Conservation (phyloP, 139 green algal species). For the Coelastrella sp. region DNA sequence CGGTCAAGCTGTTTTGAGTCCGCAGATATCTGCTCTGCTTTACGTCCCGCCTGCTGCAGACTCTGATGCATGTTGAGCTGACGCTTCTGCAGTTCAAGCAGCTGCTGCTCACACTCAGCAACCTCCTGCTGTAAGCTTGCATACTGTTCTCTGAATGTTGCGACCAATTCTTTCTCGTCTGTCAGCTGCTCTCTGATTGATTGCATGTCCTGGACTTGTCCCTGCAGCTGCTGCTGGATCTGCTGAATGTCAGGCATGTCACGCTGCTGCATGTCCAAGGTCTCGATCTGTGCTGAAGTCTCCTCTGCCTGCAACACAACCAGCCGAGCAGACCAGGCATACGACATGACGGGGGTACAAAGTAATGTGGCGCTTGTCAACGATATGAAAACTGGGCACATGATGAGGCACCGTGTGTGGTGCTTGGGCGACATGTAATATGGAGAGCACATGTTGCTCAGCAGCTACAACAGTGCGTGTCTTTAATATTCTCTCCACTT, state of each 20-base stretch:
- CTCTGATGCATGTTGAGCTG: not conserved
- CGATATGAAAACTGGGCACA: too few species aligned
- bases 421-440: too few species aligned
- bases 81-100: not conserved
- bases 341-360: not conserved
- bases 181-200: not conserved
- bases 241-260: not conserved
- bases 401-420: too few species aligned
- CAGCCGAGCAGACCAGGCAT: not conserved
- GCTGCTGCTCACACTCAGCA: constrained; percentile 15
- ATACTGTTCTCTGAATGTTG: not conserved
- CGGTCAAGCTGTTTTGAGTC: not conserved
- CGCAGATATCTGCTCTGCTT: not conserved
- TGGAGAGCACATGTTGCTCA: too few species aligned
- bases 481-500: not conserved
- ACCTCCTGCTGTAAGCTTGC: constrained; percentile 8
- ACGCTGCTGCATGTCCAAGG: not conserved
- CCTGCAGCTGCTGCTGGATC: constrained; percentile 13
- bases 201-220: not conserved
- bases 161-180: too few species aligned
- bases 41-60: not conserved
- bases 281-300: not conserved
- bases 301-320: constrained; percentile 13
- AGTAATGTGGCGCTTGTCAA: not conserved
- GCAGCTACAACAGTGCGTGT: too few species aligned